Evolutionary conservation across 225 moss, liverwort and hornwort genomes (phyloP), one percentile per base, ranked within the genome.

Genomic region (Physcomitrellopsis africana): DNA sequence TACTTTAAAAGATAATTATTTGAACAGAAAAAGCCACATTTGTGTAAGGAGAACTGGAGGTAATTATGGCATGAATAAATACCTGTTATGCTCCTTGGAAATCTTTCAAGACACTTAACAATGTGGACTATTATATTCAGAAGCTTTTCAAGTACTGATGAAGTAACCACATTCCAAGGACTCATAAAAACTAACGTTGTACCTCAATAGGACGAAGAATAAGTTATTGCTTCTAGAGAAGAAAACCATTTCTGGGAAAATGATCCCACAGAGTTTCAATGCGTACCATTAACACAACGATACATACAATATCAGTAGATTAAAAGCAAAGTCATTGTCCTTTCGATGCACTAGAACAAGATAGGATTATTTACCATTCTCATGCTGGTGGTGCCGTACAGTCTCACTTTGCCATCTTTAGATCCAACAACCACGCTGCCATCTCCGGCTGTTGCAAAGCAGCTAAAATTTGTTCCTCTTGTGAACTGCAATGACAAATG

Each of bases 401-500:
- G 76, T 45, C 97, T 90, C 70, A 99, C 95, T 80, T 99, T 99
- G 43, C 95, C 97, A 69, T 99, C 97, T 67, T 87, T 81, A 11
- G 97, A 99, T 59, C 97, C 97, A 60, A 99, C 97, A 9, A 94
- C 97, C 10, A 99, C 85, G 44, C 91, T 90, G 10, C 97, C 95
- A 76, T 94, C 93, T 57, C 97, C 97, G 56, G 95, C 79, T 8
- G 92, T 82, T 9, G 97, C 97, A 57, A 99, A 92, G 79, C 95
- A 99, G 55, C 87, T 83, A 60, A 99, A 99, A 63, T 93, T 95
- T 1, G 97, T 95, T 59, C 94, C 97, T 23, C 85, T 83, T 24
- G 94, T 69, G 70, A 99, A 99, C 86, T 97, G 87, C 74, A 62
- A 37, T 37, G 7, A 37, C 7, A 37, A 37, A 37, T 37, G 32